Percentiles rank a stretch among this genome's conserved stretches.
Conservation (phyloP, 768 basidiomycete species). For the Amanita jacksonii region DNA sequence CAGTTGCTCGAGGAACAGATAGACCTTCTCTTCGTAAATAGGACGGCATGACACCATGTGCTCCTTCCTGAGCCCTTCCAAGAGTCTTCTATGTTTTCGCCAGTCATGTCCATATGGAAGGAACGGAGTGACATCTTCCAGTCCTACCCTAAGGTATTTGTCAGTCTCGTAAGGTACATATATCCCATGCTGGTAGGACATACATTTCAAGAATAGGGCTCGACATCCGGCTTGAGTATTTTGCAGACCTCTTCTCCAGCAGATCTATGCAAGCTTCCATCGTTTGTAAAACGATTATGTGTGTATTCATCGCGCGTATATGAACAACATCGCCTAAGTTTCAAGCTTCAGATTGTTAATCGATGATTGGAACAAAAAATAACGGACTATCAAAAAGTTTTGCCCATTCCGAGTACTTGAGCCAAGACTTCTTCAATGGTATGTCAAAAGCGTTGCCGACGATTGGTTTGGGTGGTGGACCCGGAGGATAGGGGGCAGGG, state of each 20-base stretch:
- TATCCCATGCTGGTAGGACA: too few species aligned
- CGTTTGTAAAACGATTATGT: constrained; percentile 8
- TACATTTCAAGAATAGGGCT: too few species aligned
- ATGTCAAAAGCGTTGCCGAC: constrained; percentile 4
- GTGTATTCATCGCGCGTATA: not conserved
- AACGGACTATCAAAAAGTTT: not conserved
- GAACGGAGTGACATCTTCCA: not conserved
- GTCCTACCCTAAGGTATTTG: not conserved
- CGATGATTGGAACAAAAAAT: not conserved
- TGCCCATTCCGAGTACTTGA: not conserved
- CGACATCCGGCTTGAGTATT: constrained; percentile 17
- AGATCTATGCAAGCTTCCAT: constrained; percentile 5
- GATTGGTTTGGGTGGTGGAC: constrained; percentile 2
- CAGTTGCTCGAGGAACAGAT: not conserved
- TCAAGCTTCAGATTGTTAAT: too few species aligned
- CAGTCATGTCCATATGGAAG: not conserved
- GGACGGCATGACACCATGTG: not conserved
- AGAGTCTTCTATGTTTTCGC: not conserved
- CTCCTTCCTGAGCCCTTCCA: not conserved
- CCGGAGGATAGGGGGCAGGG: not conserved
- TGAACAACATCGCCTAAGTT: constrained; percentile 7
- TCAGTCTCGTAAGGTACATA: too few species aligned
- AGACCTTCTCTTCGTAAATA: not conserved
- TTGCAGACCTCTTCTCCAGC: constrained; percentile 9
- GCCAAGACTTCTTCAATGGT: not conserved